phyloP scores from a whole-genome alignment of 2,329 filamentous ascomycete species.

The Botrytis elliptica region DNA sequence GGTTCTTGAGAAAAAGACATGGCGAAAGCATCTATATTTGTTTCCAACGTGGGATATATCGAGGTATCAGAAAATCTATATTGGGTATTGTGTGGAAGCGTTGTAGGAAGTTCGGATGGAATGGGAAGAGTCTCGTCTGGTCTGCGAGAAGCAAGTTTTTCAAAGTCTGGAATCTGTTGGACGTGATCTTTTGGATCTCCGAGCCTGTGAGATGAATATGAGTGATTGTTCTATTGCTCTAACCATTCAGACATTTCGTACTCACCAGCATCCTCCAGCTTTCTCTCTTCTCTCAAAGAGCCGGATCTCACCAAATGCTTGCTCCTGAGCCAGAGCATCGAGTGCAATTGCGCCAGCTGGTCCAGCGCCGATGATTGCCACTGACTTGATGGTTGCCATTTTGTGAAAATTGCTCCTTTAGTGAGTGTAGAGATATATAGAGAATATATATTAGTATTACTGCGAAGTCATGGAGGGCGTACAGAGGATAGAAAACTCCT shows the following conservation, averaged over 20 bases:
- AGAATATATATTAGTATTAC: neutral
- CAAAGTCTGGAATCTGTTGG: slow-evolving; percentile 45
- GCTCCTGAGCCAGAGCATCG: slow-evolving; percentile 59
- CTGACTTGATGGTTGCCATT: slow-evolving; percentile 39
- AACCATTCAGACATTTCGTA: neutral
- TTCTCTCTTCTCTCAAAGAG: slow-evolving; percentile 62
- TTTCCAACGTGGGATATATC: slow-evolving; percentile 63
- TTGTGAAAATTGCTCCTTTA: neutral
- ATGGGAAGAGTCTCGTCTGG: slow-evolving; percentile 51
- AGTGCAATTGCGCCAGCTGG: slow-evolving; percentile 60
- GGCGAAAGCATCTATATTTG: slow-evolving; percentile 57
- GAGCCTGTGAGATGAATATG: slow-evolving; percentile 42
- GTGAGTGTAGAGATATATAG: neutral
- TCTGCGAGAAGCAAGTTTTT: slow-evolving; percentile 47
- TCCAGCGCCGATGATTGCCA: slow-evolving; percentile 61
- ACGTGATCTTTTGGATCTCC: slow-evolving; percentile 42
- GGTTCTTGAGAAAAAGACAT: slow-evolving; percentile 62
- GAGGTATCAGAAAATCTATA: slow-evolving; percentile 57
- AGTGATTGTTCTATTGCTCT: neutral
- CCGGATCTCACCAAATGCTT: slow-evolving; percentile 56
- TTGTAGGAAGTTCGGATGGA: slow-evolving; percentile 49
- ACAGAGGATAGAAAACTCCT: too few species aligned
- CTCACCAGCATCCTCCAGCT: slow-evolving; percentile 61
- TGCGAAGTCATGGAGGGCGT: neutral
- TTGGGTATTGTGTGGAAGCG: slow-evolving; percentile 44